phyloP scores from a whole-genome alignment of 2,329 filamentous ascomycete genomes.

The Xylaria arbuscula region DNA sequence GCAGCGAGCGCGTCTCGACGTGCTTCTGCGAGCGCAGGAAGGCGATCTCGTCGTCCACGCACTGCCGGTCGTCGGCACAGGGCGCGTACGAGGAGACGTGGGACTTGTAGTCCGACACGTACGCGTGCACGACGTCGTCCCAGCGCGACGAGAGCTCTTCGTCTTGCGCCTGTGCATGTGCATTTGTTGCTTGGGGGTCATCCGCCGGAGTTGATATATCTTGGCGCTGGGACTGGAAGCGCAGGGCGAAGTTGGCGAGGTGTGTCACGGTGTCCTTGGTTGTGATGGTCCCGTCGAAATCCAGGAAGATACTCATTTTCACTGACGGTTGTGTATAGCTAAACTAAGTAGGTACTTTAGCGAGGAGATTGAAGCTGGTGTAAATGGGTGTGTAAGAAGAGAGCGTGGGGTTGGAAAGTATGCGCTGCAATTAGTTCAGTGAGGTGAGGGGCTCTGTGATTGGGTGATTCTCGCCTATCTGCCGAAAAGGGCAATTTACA shows the following conservation, averaged over 20 bases:
- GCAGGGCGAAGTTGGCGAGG: conserved; percentile 59
- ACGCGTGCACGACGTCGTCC: conserved; percentile 59
- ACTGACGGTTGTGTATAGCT: no score
- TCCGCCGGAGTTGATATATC: not conserved
- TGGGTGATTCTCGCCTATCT: conserved; percentile 7
- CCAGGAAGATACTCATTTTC: conserved; percentile 58
- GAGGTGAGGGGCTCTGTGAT: conserved; percentile 15
- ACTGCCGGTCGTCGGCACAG: conserved; percentile 49
- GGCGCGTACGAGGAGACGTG: conserved; percentile 54
- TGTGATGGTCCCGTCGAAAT: conserved; percentile 71
- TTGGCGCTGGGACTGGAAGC: conserved; percentile 37
- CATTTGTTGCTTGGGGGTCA: not conserved
- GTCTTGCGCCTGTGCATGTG: not conserved
- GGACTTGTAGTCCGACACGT: conserved; percentile 56
- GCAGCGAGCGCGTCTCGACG: conserved; percentile 61
- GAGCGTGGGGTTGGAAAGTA: conserved; percentile 9
- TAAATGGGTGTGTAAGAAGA: not conserved
- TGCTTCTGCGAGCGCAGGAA: conserved; percentile 58
- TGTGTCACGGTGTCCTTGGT: conserved; percentile 62
- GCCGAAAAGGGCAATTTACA: conserved; percentile 18
- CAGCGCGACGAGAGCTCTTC: conserved; percentile 55
- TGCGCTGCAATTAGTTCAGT: not conserved
- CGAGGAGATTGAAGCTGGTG: not conserved
- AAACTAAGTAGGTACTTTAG: not conserved
- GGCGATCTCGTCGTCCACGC: conserved; percentile 42